These are phyloP conservation scores for Entomophthora muscae DNA, from an alignment of 371 early-diverging fungal species.

Conservation along the genomic window DNA sequence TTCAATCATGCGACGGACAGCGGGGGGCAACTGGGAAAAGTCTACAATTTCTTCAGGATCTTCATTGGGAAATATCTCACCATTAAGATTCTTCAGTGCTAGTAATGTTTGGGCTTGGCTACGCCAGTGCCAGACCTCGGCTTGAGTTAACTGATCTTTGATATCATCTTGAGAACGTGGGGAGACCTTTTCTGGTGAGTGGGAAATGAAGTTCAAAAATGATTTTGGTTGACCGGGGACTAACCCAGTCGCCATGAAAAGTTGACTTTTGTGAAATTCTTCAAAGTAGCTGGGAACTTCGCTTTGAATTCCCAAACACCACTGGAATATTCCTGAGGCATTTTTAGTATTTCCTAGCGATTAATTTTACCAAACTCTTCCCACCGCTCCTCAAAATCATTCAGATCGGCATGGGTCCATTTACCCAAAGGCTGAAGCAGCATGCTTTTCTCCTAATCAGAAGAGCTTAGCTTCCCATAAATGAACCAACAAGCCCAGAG, in stretches of 20 bases:
- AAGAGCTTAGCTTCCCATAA: background rate
- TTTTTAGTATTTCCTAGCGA: background rate
- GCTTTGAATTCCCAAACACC: background rate
- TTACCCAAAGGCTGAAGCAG: background rate
- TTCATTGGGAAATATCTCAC: background rate
- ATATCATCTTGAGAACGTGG: background rate
- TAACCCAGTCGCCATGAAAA: background rate
- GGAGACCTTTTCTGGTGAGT: background rate
- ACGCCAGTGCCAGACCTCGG: conserved; percentile 4
- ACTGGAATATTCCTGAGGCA: background rate
- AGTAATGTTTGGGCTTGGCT: background rate
- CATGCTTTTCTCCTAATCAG: background rate
- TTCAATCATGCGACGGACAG: background rate
- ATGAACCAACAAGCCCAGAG: background rate
- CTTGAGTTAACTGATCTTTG: background rate
- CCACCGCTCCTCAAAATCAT: background rate
- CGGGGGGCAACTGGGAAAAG: background rate
- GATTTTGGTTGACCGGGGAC: background rate
- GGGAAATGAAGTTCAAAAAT: background rate
- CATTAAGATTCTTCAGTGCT: background rate
- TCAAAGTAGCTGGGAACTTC: background rate
- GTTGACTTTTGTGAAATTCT: background rate
- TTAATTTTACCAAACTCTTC: background rate
- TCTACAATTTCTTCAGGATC: background rate
- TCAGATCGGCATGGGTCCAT: background rate